Evolutionary conservation across 1,284 basidiomycete genomes (phyloP).

Genomic region (Puccinia horiana): DNA sequence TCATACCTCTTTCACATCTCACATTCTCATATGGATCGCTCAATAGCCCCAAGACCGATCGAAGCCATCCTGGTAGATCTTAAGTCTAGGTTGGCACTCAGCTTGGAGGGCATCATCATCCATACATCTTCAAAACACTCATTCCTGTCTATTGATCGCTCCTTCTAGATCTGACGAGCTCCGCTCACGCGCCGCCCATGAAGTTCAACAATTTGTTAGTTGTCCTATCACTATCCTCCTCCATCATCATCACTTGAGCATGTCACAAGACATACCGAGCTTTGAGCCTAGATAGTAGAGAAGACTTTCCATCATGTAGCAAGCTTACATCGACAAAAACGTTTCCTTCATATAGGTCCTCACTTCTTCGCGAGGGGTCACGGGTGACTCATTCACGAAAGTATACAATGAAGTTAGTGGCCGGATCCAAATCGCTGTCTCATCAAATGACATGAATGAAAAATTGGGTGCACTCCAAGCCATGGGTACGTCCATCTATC

Average conservation of each 20-base stretch:
- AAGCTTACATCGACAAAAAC: neutral
- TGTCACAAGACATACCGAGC: neutral
- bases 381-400: conserved; percentile 49
- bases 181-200: conserved; percentile 46
- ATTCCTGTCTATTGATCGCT: neutral
- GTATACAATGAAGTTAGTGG: conserved; percentile 50
- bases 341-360: conserved; percentile 31
- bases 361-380: conserved; percentile 47
- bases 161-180: conserved; percentile 47
- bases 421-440: conserved; percentile 44
- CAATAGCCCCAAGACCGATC: conserved; percentile 47
- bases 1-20: neutral
- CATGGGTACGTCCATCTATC: conserved; percentile 34
- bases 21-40: conserved; percentile 31
- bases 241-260: neutral
- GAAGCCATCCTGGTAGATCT: conserved; percentile 49
- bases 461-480: conserved; percentile 50
- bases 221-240: neutral
- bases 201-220: conserved; percentile 50
- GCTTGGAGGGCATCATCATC: neutral
- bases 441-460: conserved; percentile 50
- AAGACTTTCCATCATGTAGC: too few species aligned
- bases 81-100: conserved; percentile 38
- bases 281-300: too few species aligned
- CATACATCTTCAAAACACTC: neutral